Conservation (phyloP, 306 rosid species). For the Clitoria ternatea region DNA sequence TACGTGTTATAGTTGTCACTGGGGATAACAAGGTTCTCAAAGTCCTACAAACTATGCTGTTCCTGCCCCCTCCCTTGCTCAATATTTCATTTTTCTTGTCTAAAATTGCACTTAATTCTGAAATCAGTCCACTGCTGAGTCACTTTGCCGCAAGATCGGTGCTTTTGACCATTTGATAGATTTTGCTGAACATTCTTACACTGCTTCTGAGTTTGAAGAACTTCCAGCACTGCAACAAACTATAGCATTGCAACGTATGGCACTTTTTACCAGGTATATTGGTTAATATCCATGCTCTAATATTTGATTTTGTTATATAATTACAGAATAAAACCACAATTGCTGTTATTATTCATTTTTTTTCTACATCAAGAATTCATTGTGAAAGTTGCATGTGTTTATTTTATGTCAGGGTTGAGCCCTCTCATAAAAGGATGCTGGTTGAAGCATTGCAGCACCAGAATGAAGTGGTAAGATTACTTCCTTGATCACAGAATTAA, state of each 20-base stretch:
- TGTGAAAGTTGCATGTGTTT: constrained; percentile 3
- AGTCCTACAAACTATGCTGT: not conserved
- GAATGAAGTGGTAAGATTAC: constrained; percentile 86
- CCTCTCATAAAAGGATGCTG: constrained; percentile 94
- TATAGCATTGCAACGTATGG: constrained; percentile 88
- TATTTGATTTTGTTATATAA: constrained; percentile 3
- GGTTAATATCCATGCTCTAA: constrained; percentile 1
- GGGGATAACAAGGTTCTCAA: constrained; percentile 92
- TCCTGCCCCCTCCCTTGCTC: constrained; percentile 14
- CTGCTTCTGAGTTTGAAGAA: constrained; percentile 96
- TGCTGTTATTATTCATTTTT: not conserved
- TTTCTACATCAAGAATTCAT: not conserved
- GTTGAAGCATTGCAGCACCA: constrained; percentile 96
- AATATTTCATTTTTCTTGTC: constrained; percentile 20
- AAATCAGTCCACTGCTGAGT: constrained; percentile 93
- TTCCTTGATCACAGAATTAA: constrained; percentile 18
- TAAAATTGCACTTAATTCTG: constrained; percentile 27
- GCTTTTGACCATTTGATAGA: constrained; percentile 82
- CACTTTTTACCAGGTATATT: constrained; percentile 77
- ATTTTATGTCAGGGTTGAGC: constrained; percentile 73
- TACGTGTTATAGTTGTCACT: constrained; percentile 98
- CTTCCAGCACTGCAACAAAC: constrained; percentile 85
- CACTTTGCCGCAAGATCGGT: constrained; percentile 93
- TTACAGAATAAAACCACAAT: constrained; percentile 8
- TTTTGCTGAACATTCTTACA: constrained; percentile 76